Conservation (phyloP, 148 eudicot genomes). For the Rhododendron ferrugineum region DNA sequence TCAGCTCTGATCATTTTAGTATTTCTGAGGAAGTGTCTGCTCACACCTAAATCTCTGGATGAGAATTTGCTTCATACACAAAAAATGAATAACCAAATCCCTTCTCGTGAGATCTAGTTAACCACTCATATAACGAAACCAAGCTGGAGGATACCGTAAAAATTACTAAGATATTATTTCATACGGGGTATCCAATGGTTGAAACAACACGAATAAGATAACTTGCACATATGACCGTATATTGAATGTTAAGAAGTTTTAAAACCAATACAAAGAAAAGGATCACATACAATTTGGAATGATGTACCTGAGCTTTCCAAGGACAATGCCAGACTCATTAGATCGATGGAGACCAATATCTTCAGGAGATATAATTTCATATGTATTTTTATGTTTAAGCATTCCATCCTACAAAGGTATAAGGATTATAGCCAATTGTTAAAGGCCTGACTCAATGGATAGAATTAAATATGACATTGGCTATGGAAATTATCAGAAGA, state of each 20-base stretch:
- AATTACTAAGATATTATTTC: background rate
- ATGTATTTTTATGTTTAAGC: constrained; percentile 84
- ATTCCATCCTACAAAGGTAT: constrained; percentile 68
- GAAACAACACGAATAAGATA: background rate
- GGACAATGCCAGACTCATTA: constrained; percentile 89
- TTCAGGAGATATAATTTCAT: constrained; percentile 92
- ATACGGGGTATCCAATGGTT: background rate
- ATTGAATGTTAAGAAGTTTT: background rate
- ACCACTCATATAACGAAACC: background rate
- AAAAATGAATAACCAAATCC: background rate
- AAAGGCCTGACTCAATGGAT: background rate
- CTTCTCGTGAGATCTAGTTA: background rate
- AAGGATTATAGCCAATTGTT: background rate
- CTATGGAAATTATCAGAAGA: background rate
- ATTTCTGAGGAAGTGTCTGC: background rate
- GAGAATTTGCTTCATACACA: background rate
- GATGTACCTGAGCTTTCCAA: constrained; percentile 86
- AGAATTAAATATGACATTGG: background rate
- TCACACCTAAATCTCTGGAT: background rate
- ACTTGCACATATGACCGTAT: background rate
- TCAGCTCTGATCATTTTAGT: background rate
- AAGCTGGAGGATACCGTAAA: background rate
- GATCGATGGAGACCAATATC: constrained; percentile 86
- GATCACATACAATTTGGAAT: background rate
- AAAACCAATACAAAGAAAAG: background rate